A percentile compares a stretch with the other conserved stretches of the same genome.
phyloP scores from a whole-genome alignment of 768 basidiomycete species.

The Leccinellum albellum region DNA sequence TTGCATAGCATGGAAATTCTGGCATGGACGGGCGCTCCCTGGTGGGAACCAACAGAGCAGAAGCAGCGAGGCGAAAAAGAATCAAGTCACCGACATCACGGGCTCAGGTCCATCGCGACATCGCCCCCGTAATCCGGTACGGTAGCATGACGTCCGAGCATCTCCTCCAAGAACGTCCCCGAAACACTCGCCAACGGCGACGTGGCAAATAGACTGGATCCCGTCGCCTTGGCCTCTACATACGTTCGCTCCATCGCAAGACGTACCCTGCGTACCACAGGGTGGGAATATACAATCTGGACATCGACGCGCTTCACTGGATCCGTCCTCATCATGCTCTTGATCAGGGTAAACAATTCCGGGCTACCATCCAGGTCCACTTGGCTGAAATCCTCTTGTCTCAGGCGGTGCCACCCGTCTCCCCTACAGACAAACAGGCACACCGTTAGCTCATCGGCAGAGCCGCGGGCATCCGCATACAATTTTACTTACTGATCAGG shows the following conservation, averaged over 20 bases:
- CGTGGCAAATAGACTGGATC: constrained; percentile 45
- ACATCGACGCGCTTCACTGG: constrained; percentile 57
- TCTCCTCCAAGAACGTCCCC: constrained; percentile 60
- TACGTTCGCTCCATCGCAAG: constrained; percentile 56
- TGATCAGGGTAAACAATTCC: constrained; percentile 65
- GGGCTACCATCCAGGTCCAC: constrained; percentile 66
- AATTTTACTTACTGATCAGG: constrained; percentile 83
- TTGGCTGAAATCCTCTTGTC: constrained; percentile 87
- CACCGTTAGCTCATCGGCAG: constrained; percentile 14
- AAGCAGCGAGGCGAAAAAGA: constrained; percentile 3
- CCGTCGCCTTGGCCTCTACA: constrained; percentile 33
- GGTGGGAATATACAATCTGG: constrained; percentile 54
- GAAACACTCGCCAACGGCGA: constrained; percentile 63
- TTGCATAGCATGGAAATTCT: not conserved
- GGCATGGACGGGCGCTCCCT: not conserved
- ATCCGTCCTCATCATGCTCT: constrained; percentile 73
- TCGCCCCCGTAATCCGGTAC: constrained; percentile 16
- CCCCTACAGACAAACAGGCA: constrained; percentile 55
- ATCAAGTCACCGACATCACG: constrained; percentile 21
- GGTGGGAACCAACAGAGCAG: not conserved
- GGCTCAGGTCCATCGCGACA: constrained; percentile 39
- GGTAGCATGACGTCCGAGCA: constrained; percentile 38
- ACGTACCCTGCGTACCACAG: constrained; percentile 61
- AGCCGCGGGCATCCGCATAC: not conserved
- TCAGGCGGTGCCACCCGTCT: constrained; percentile 88